phyloP scores from a whole-genome alignment of 345 rosid species.

The Dipteronia dyeriana region DNA sequence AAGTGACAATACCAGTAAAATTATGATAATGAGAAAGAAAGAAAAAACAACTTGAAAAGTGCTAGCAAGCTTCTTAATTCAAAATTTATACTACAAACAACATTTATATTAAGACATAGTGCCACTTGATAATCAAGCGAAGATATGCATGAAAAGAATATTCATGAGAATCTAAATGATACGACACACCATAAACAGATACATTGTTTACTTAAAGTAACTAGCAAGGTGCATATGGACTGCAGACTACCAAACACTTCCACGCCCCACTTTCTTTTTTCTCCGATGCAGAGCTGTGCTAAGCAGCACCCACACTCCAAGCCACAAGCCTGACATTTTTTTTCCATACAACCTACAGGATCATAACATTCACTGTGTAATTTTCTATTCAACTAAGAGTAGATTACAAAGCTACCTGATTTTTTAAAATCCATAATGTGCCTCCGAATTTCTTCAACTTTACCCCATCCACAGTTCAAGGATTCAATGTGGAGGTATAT shows the following conservation, averaged over 20 bases:
- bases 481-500: constrained; percentile 85
- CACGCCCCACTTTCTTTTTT: too few relatives aligned
- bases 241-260: not conserved
- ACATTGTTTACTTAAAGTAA: not conserved
- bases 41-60: not conserved
- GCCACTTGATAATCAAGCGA: not conserved
- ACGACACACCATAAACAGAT: not conserved
- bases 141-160: not conserved
- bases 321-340: too few relatives aligned
- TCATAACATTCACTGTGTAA: too few relatives aligned
- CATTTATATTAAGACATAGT: not conserved
- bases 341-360: too few relatives aligned
- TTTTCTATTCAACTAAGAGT: not conserved
- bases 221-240: not conserved
- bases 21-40: not conserved
- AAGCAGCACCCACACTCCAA: too few relatives aligned
- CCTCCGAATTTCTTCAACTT: constrained; percentile 88
- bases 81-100: not conserved
- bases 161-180: not conserved
- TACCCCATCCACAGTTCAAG: constrained; percentile 91
- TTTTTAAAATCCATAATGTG: constrained; percentile 85
- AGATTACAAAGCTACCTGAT: constrained; percentile 57
- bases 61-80: not conserved
- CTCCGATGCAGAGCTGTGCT: too few relatives aligned
- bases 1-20: not conserved